Percentiles rank a stretch among this genome's conserved stretches.
These are phyloP conservation scores for Immersiporthe knoxdaviesiana DNA, from an alignment of 2,329 filamentous ascomycete genomes.

Conservation along the genomic window DNA sequence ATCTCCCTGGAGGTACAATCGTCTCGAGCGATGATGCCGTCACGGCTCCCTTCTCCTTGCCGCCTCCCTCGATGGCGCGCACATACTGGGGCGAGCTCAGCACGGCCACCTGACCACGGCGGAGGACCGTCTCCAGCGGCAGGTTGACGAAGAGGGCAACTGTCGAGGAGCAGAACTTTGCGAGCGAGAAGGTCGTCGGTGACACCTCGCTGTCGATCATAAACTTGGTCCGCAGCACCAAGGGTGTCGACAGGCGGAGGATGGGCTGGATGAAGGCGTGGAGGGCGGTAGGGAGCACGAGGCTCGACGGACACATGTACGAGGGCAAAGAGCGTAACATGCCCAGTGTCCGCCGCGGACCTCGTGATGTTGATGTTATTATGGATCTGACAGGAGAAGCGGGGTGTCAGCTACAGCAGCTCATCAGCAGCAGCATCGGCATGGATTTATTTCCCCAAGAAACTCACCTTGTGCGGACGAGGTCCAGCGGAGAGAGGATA, in stretches of 20 bases:
- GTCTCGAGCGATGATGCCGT: conserved; percentile 58
- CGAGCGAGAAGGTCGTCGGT: conserved; percentile 79
- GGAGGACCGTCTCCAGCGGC: conserved; percentile 87
- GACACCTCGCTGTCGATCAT: conserved; percentile 80
- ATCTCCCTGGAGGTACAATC: conserved; percentile 78
- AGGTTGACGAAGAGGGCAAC: conserved; percentile 84
- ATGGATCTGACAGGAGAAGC: conserved; percentile 70
- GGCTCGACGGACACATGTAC: conserved; percentile 69
- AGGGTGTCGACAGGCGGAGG: conserved; percentile 78
- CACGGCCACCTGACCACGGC: conserved; percentile 81
- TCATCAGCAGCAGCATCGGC: too few species aligned
- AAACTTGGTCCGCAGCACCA: conserved; percentile 84
- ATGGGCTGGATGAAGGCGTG: conserved; percentile 84
- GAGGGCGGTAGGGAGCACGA: conserved; percentile 83
- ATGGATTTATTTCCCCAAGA: too few species aligned
- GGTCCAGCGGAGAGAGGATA: conserved; percentile 82
- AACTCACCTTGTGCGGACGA: conserved; percentile 75
- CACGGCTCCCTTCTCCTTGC: conserved; percentile 37
- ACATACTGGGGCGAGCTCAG: conserved; percentile 59
- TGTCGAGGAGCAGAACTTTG: conserved; percentile 79
- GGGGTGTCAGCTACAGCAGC: conserved; percentile 35
- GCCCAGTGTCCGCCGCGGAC: conserved; percentile 76
- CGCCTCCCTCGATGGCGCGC: conserved; percentile 47
- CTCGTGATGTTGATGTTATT: conserved; percentile 75
- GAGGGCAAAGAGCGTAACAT: conserved; percentile 79